Evolutionary conservation across 2,329 filamentous ascomycete species (phyloP), one percentile per base, ranked within the genome.

Genomic region (Stemphylium vesicarium): DNA sequence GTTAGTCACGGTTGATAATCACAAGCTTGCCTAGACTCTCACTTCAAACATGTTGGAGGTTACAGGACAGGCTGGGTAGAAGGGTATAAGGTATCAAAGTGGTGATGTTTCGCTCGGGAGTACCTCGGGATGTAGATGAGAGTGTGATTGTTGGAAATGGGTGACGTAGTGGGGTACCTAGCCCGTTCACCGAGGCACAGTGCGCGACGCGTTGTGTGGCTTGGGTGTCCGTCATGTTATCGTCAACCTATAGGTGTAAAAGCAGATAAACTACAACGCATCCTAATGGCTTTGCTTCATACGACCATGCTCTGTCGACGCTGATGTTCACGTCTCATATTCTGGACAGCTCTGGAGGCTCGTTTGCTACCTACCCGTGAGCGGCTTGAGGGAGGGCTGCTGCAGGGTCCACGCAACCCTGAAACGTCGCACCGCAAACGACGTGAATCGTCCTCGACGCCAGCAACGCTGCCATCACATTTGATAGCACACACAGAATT

Each of bases 21-120:
- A 15, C 26, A 16, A 22, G 20, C 13, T 18, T 36, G 18, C 8
- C 16, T 16, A n/a, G 8, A 6, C 53, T 41, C 59, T 39, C 59
- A 65, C 62, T 51, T 61, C 57, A 37, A 66, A 66, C 63, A 66
- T 65, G 57, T 45, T 45, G 24, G 20, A 24, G 11, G 31, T 29
- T 4, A 15, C 13, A 16, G 20, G 15, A 7, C 20, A 40, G 15
- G 12, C 13, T 38, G 32, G 5, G 10, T 5, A 18, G 20, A 8
- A 13, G n/a, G n/a, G 22, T 24, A 16, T 13, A 8, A 15, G 32
- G n/a, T 10, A 26, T 37, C 10, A 13, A 38, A 10, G 33, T 38
- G 32, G 32, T 45, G 16, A 45, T 42, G 35, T 15, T 20, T 33
- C 15, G 7, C 13, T 33, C n/a, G 33, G 31, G 4, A 26, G 11